These are phyloP conservation scores for Chondrus crispus DNA, from an alignment of 23 red algal species.

Conservation along the genomic window DNA sequence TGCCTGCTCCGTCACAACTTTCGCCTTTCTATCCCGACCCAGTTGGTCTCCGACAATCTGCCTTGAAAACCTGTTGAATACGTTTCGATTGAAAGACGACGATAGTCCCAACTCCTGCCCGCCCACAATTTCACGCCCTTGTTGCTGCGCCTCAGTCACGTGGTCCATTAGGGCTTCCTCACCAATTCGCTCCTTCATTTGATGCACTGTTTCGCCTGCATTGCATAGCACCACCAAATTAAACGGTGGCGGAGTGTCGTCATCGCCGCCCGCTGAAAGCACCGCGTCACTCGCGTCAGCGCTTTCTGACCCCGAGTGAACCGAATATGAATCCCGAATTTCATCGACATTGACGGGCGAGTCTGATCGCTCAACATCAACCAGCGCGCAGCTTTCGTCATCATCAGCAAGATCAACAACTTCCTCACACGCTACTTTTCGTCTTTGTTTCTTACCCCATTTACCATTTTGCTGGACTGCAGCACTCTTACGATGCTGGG, in stretches of 20 bases:
- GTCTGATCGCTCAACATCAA: neutral
- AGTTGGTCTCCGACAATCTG: constrained; percentile 37
- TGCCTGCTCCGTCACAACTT: constrained; percentile 37
- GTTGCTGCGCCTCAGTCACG: constrained; percentile 22
- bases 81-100: constrained; percentile 19
- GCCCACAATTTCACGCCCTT: constrained; percentile 41
- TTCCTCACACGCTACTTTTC: neutral
- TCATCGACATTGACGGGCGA: neutral
- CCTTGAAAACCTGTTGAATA: constrained; percentile 53
- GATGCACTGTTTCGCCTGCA: constrained; percentile 16
- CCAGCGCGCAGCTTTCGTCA: neutral
- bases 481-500: neutral
- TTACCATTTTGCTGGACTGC: neutral
- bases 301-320: too few species aligned
- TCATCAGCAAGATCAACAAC: constrained; percentile 55
- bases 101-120: constrained; percentile 36
- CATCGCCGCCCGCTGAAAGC: neutral
- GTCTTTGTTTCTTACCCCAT: neutral
- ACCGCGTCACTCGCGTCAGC: neutral
- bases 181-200: constrained; percentile 39
- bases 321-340: neutral
- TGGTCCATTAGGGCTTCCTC: constrained; percentile 34
- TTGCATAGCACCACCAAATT: constrained; percentile 41
- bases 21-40: neutral
- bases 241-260: constrained; percentile 43